These are phyloP conservation scores for Goniomonas avonlea DNA, from an alignment of 78 protist genomes.

Conservation along the genomic window DNA sequence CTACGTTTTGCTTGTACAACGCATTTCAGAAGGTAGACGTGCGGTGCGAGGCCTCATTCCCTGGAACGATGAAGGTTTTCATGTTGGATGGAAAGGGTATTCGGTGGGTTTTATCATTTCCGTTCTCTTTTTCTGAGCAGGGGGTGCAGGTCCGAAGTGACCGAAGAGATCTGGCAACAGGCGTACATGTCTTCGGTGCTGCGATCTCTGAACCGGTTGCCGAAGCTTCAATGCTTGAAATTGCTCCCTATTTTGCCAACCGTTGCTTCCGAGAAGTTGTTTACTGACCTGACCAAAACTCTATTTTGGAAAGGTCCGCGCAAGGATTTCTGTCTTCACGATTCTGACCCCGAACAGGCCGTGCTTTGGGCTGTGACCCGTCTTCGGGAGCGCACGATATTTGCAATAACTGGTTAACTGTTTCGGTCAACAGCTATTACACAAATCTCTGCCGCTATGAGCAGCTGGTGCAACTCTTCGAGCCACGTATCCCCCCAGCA, in stretches of 20 bases:
- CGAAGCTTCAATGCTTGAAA: neutral
- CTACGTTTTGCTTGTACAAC: constrained; percentile 7
- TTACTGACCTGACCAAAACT: neutral
- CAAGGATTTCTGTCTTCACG: neutral
- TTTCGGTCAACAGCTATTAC: neutral
- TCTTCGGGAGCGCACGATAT: neutral
- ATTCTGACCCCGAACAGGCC: neutral
- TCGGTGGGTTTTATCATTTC: neutral
- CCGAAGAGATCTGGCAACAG: neutral
- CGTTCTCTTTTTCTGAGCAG: neutral
- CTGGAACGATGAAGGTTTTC: neutral
- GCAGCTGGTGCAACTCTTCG: no score
- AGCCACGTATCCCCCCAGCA: no score
- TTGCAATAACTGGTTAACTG: neutral
- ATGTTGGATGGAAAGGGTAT: neutral
- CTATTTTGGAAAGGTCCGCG: neutral
- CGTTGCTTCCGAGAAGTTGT: neutral
- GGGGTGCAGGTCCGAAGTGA: no score
- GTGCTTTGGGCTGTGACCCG: no score
- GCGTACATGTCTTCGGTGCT: constrained; percentile 1
- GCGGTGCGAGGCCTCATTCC: constrained; percentile 1
- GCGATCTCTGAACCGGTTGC: neutral
- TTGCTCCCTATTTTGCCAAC: neutral
- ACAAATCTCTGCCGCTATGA: neutral
- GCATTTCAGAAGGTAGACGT: neutral